phyloP scores from a whole-genome alignment of 2,329 filamentous ascomycete genomes.

The Emydomyces testavorans region DNA sequence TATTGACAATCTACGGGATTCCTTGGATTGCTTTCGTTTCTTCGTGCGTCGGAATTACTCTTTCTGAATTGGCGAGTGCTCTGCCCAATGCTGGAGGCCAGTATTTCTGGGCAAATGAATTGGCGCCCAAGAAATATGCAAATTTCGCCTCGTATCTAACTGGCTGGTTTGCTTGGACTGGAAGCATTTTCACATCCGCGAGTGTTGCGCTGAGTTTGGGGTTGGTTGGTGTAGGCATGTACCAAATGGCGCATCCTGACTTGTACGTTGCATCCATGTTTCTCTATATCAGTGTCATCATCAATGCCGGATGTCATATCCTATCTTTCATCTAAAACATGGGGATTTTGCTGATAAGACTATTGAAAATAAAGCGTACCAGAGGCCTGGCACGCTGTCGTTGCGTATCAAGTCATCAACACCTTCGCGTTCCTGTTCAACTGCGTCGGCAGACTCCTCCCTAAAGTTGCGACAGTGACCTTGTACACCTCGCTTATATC shows the following conservation, averaged over 20 bases:
- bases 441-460: slow-evolving; percentile 31
- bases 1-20: slow-evolving; percentile 41
- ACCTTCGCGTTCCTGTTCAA: slow-evolving; percentile 42
- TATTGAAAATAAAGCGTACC: slow-evolving; percentile 21
- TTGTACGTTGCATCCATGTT: slow-evolving; percentile 34
- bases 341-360: slow-evolving; percentile 4
- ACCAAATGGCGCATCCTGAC: slow-evolving; percentile 41
- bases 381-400: slow-evolving; percentile 30
- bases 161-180: slow-evolving; percentile 45
- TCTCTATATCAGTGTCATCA: neutral
- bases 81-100: slow-evolving; percentile 43
- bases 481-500: slow-evolving; percentile 40
- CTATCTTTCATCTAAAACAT: neutral
- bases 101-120: slow-evolving; percentile 42
- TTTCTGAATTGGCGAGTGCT: slow-evolving; percentile 40
- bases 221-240: slow-evolving; percentile 41
- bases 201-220: slow-evolving; percentile 42
- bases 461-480: slow-evolving; percentile 33
- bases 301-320: slow-evolving; percentile 6
- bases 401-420: slow-evolving; percentile 40
- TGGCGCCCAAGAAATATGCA: slow-evolving; percentile 38
- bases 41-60: slow-evolving; percentile 36
- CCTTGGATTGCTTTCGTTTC: slow-evolving; percentile 38
- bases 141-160: slow-evolving; percentile 39
- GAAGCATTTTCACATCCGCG: slow-evolving; percentile 44